Percentiles rank a stretch among this genome's conserved stretches.
These are phyloP conservation scores for Populus hybrid DNA, from an alignment of 441 rosid genomes.

Conservation along the genomic window DNA sequence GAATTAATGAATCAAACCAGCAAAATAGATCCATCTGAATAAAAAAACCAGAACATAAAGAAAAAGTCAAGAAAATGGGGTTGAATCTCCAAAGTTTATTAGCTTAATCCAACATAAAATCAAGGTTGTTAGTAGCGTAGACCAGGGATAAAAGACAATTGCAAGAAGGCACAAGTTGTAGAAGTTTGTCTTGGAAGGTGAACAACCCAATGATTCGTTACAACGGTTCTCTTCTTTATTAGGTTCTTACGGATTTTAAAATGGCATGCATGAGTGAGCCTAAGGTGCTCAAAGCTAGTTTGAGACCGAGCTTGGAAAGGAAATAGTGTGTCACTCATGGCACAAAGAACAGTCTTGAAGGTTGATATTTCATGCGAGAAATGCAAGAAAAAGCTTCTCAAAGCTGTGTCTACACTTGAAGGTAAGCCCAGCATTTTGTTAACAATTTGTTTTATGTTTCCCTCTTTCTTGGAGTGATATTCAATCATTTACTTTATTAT, in stretches of 20 bases:
- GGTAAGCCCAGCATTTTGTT: constrained; percentile 15
- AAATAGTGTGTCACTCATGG: constrained; percentile 18
- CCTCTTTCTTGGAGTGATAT: neutral
- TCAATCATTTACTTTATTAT: neutral
- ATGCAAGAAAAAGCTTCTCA: constrained; percentile 52
- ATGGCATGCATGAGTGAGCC: no score
- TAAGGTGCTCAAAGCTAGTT: neutral
- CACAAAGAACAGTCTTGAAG: constrained; percentile 42
- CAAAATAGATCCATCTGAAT: neutral
- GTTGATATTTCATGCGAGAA: constrained; percentile 39
- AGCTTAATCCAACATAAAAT: neutral
- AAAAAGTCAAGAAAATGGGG: neutral
- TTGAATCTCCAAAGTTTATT: neutral
- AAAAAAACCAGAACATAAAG: neutral
- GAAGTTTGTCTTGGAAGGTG: constrained; percentile 4
- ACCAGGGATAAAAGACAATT: neutral
- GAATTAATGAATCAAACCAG: no score
- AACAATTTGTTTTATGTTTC: neutral
- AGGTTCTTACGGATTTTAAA: neutral
- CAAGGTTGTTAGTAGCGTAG: neutral
- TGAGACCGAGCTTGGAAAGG: neutral
- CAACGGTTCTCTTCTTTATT: neutral
- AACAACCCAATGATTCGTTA: constrained; percentile 15
- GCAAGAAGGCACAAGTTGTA: neutral
- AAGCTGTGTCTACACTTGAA: constrained; percentile 34